Percentiles rank a stretch among this genome's conserved stretches.
These are phyloP conservation scores for Saxispiralis lemnorum DNA, from an alignment of 495 filamentous ascomycete species.

Conservation along the genomic window DNA sequence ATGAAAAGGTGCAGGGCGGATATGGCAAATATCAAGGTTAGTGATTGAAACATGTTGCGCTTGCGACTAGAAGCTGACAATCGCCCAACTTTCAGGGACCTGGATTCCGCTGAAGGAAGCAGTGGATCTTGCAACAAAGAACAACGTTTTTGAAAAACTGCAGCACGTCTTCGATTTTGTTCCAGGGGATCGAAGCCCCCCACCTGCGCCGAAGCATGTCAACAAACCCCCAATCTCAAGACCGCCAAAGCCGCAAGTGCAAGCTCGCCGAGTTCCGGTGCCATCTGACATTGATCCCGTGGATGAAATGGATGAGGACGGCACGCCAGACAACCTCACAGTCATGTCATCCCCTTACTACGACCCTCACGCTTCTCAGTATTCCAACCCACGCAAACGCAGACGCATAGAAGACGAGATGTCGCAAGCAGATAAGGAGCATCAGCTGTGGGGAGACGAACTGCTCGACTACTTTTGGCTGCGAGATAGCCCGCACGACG, in stretches of 20 bases:
- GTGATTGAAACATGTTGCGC: conserved; percentile 1
- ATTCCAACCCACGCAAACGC: conserved; percentile 56
- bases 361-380: conserved; percentile 62
- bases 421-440: conserved; percentile 56
- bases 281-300: conserved; percentile 27
- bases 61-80: background rate
- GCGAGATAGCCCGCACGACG: conserved; percentile 45
- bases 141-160: conserved; percentile 66
- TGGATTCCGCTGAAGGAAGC: conserved; percentile 86
- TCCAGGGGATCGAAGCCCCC: conserved; percentile 69
- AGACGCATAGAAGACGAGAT: conserved; percentile 46
- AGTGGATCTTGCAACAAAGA: conserved; percentile 61
- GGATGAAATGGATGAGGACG: conserved; percentile 42
- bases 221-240: conserved; percentile 67
- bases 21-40: conserved; percentile 96
- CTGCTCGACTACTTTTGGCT: conserved; percentile 90
- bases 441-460: conserved; percentile 77
- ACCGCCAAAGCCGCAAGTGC: conserved; percentile 43
- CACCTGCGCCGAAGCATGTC: conserved; percentile 81
- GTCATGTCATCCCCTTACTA: conserved; percentile 59
- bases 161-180: conserved; percentile 77
- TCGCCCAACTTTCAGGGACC: conserved; percentile 45
- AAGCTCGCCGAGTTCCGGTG: conserved; percentile 7
- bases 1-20: conserved; percentile 95
- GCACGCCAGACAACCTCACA: conserved; percentile 63